phyloP scores from a whole-genome alignment of 441 rosid genomes.

The Theobroma grandiflorum region DNA sequence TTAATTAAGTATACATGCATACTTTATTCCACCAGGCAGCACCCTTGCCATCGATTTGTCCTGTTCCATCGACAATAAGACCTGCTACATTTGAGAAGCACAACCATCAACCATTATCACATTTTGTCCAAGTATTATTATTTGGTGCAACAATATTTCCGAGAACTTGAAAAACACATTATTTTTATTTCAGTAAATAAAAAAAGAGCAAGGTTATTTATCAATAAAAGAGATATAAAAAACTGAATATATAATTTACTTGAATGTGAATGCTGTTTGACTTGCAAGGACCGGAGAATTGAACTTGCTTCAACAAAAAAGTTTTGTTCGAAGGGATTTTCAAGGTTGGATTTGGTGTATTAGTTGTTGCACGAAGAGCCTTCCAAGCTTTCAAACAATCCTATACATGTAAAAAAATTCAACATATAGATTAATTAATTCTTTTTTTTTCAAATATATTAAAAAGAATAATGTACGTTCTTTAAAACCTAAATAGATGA shows the following conservation, averaged over 20 bases:
- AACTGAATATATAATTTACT: background rate
- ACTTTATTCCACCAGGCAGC: conserved; percentile 8
- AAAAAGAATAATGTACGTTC: no score
- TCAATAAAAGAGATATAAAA: background rate
- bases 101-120: background rate
- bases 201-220: no score
- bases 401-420: background rate
- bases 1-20: background rate
- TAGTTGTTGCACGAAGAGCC: background rate
- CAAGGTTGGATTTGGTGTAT: background rate
- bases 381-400: background rate
- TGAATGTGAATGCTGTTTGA: background rate
- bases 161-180: background rate
- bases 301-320: background rate
- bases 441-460: no score
- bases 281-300: background rate
- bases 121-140: background rate
- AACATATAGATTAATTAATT: background rate
- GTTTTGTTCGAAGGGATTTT: background rate
- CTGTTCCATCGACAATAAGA: background rate
- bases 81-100: conserved; percentile 2
- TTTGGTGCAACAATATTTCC: background rate
- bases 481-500: background rate
- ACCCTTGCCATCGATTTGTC: background rate
- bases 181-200: no score